Conservation (phyloP, 169 alveolate species). For the Plasmodium vivax region DNA sequence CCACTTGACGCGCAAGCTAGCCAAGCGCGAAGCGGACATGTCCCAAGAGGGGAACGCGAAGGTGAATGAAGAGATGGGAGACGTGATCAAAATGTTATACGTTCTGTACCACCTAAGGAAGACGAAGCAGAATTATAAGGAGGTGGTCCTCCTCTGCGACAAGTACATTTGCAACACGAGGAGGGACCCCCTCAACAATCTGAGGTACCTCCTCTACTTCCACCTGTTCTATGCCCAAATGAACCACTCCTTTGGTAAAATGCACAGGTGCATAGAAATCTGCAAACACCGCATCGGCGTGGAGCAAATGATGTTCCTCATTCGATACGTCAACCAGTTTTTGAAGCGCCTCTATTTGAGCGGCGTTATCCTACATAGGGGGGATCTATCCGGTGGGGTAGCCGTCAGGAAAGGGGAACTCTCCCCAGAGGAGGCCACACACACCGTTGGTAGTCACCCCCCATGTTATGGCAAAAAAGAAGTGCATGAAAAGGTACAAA, state of each 20-base stretch:
- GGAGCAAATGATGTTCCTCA: slow-evolving; percentile 63
- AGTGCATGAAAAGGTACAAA: not conserved
- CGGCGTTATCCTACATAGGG: slow-evolving; percentile 38
- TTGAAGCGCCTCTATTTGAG: slow-evolving; percentile 35
- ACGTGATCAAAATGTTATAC: slow-evolving; percentile 64
- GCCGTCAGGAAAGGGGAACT: not conserved
- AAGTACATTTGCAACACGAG: slow-evolving; percentile 34
- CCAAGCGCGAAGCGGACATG: slow-evolving; percentile 17
- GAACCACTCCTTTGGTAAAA: slow-evolving; percentile 31
- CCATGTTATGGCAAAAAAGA: not conserved
- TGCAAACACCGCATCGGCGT: slow-evolving; percentile 8
- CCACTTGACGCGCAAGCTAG: slow-evolving; percentile 3
- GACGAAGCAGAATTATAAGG: slow-evolving; percentile 9
- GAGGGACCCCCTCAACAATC: slow-evolving; percentile 24
- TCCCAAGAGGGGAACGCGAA: slow-evolving; percentile 18
- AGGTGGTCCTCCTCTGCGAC: slow-evolving; percentile 24
- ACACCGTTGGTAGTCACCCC: not conserved
- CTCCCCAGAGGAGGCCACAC: not conserved
- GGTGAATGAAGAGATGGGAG: slow-evolving; percentile 47
- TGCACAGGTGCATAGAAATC: slow-evolving; percentile 11
- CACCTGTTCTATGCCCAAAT: slow-evolving; percentile 53
- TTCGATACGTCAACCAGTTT: slow-evolving; percentile 41
- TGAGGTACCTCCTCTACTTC: slow-evolving; percentile 56
- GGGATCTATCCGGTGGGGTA: not conserved
- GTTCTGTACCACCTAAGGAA: slow-evolving; percentile 19